Evolutionary conservation across 2,329 filamentous ascomycete genomes (phyloP), one percentile per base, ranked within the genome.

Genomic region (Fusarium incarnatum): DNA sequence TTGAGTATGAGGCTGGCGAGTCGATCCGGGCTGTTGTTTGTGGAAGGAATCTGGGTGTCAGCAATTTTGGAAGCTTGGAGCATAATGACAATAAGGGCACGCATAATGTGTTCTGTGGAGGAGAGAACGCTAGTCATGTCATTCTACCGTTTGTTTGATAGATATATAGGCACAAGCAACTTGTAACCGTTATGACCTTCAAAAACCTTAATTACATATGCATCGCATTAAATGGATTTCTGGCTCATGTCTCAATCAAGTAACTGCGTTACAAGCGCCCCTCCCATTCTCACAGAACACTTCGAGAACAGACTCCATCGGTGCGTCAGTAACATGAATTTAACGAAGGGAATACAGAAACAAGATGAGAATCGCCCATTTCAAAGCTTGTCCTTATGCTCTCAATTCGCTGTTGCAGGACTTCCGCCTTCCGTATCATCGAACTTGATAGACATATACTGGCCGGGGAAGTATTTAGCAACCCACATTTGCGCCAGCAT

Each of bases 401-500:
- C 12, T 8, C 41, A 13, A 15, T 30, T 15, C 20, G 30, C 49
- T 9, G 34, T 13, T 7, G 49, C n/a, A 42, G 34, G 12, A 2
- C 37, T n/a, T 22, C 18, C 25, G 0, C 8, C 30, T 8, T 22
- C 23, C 7, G 9, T 44, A 30, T 71, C 66, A 27, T 71, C 67
- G 13, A 45, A 56, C 7, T 62, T 49, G 46, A 70, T 56, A 16
- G 57, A 12, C 50, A 70, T 65, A 48, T 37, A 72, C 30, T 61
- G 16, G 4, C 66, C 66, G 6, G 66, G 68, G 18, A 23, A 70
- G 16, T 71, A 71, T 15, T 68, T 66, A 8, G 68, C 62, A n/a
- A 46, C 54, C 66, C 68, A 71, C 56, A 68, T 71, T 37, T 73
- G 16, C 2, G 63, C 66, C 60, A 70, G 34, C 63, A 66, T 68